Conservation (phyloP, 2,329 filamentous ascomycete genomes). For the Trichoderma semiorbis region DNA sequence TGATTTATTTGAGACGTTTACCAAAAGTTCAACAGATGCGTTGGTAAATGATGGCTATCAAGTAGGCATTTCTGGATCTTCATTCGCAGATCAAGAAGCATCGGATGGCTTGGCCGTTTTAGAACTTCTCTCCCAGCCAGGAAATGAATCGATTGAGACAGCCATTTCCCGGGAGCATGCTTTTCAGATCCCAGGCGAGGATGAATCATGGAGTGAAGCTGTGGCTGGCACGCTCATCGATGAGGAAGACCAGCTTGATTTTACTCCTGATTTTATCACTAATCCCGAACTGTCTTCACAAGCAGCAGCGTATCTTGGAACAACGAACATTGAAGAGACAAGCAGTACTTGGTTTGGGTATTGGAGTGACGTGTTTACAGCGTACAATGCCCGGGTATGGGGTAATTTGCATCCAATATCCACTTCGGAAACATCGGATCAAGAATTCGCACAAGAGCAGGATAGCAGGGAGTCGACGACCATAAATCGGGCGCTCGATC, state of each 20-base stretch:
- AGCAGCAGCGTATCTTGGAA: not conserved
- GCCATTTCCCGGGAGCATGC: not conserved
- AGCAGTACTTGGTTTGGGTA: not conserved
- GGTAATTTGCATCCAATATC: not conserved
- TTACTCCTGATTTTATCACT: not conserved
- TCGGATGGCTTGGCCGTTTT: not conserved
- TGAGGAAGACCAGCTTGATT: not conserved
- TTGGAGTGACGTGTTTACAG: not conserved
- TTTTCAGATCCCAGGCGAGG: not conserved
- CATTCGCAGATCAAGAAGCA: not conserved
- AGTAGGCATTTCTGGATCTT: not conserved
- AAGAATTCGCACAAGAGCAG: not conserved
- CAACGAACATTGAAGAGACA: not conserved
- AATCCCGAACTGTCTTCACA: not conserved
- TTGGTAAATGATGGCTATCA: not conserved
- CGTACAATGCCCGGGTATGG: constrained; percentile 10
- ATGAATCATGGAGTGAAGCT: not conserved
- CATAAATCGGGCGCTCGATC: not conserved
- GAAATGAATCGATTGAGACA: not conserved
- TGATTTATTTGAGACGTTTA: not conserved
- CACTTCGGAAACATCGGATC: not conserved
- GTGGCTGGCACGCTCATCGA: not conserved
- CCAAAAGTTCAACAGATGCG: not conserved
- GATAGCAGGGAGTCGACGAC: not conserved
- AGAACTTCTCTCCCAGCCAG: constrained; percentile 1